Conservation (phyloP, 306 rosid genomes). For the Dryas alaskensis region DNA sequence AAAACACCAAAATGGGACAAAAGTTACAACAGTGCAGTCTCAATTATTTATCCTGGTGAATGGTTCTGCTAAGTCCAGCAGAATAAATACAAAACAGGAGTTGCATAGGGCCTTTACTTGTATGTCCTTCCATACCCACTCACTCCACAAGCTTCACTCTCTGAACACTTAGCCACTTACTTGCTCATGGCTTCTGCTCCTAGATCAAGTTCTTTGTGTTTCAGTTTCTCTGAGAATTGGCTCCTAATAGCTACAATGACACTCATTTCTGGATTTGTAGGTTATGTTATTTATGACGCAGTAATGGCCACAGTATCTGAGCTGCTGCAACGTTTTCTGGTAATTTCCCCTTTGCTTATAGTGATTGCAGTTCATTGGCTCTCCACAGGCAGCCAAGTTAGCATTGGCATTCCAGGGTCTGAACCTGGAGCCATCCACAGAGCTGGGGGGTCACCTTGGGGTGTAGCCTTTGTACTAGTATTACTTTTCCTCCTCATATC, state of each 20-base stretch:
- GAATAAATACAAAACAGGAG: constrained; percentile 17
- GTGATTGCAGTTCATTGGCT: constrained; percentile 70
- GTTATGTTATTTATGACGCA: constrained; percentile 58
- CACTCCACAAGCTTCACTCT: constrained; percentile 14
- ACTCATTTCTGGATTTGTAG: constrained; percentile 38
- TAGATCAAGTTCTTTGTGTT: constrained; percentile 36
- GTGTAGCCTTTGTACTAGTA: constrained; percentile 54
- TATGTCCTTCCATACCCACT: background rate
- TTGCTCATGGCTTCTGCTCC: constrained; percentile 41
- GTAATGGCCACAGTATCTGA: constrained; percentile 65
- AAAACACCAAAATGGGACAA: background rate
- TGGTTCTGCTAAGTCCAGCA: constrained; percentile 14
- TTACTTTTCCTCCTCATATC: constrained; percentile 60
- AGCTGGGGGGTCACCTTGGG: constrained; percentile 81
- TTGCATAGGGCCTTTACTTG: background rate
- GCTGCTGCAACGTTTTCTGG: constrained; percentile 59
- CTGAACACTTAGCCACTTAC: background rate
- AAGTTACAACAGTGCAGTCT: background rate
- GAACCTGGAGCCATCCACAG: constrained; percentile 64
- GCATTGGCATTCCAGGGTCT: constrained; percentile 66
- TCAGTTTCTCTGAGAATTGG: constrained; percentile 53
- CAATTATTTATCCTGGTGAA: constrained; percentile 7
- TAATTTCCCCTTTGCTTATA: constrained; percentile 62
- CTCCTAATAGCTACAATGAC: constrained; percentile 34
- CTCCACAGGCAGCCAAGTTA: constrained; percentile 52